Evolutionary conservation across 345 rosid genomes (phyloP), one percentile per base, ranked within the genome.

Genomic region (Rhodamnia rubescens): DNA sequence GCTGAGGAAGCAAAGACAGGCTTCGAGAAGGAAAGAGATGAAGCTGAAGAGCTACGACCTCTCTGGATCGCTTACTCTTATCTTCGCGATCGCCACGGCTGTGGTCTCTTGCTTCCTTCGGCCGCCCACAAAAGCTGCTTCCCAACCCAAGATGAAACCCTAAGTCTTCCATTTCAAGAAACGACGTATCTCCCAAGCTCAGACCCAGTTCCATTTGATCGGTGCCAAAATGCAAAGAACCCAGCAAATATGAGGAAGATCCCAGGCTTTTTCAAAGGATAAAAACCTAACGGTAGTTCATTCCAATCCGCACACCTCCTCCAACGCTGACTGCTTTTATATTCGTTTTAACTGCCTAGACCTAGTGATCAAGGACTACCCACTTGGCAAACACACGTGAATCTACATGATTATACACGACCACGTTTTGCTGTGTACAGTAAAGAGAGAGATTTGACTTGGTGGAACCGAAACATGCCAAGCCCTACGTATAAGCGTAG

Each of bases 351-450:
- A 69, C 18, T 69, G 78, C 40, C 40, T 36, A 36, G 40, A 36
- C 78, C 44, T 69, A 32, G 78, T 1, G 42, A 32, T 18, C 24
- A 21, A 69, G 78, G 78, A 32, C 50, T 49, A 47, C 11, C 50
- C 50, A 49, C 9, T 87, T 90, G 90, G 87, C 88, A 84, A 87
- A 56, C 85, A 83, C 91, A 90, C 91, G 91, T 90, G 91, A 90
- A 85, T 84, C 86, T 82, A 85, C 83, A 50, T 82, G 36, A 82
- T 82, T 82, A 36, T 54, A 47, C 58, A 52, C 84, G 78, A 69
- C 78, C 47, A 18, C 78, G 78, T 69, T 69, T 69, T 69, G 80
- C 36, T 69, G 36, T 69, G 47, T 9, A 69, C 47, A 69, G 24
- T 4, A 18, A 20, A 36, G 78, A 18, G 78, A 69, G 47, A 69